Evolutionary conservation across 352 stramenopile genomes (phyloP).

Genomic region (Pythium dissimile): DNA sequence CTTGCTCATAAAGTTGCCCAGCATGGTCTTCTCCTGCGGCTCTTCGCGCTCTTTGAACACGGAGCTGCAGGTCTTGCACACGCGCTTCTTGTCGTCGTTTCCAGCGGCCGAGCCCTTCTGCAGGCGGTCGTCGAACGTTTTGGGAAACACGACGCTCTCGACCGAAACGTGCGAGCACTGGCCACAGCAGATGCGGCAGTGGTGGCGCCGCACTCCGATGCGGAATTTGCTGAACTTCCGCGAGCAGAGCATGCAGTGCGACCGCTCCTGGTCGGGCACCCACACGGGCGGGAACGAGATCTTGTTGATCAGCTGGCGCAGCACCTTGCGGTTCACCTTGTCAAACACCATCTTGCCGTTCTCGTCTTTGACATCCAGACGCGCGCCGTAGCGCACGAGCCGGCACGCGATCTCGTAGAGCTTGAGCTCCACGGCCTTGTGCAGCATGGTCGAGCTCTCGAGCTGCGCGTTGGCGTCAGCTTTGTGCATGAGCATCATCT

Average conservation of each 20-base stretch:
- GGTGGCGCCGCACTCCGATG: slow-evolving; percentile 70
- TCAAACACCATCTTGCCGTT: slow-evolving; percentile 81
- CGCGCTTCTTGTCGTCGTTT: slow-evolving; percentile 44
- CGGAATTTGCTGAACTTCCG: slow-evolving; percentile 64
- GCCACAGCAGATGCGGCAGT: slow-evolving; percentile 81
- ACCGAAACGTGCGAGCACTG: slow-evolving; percentile 74
- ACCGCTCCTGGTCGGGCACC: slow-evolving; percentile 68
- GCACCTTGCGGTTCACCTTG: slow-evolving; percentile 69
- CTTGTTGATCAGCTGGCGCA: slow-evolving; percentile 71
- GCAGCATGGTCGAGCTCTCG: slow-evolving; percentile 65
- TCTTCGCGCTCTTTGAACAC: slow-evolving; percentile 74
- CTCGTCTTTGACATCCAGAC: slow-evolving; percentile 72
- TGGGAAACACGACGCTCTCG: slow-evolving; percentile 65
- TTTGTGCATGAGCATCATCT: slow-evolving; percentile 79
- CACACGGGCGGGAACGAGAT: slow-evolving; percentile 81
- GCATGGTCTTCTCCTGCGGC: slow-evolving; percentile 45
- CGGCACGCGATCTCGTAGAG: slow-evolving; percentile 74
- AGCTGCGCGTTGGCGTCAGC: slow-evolving; percentile 64
- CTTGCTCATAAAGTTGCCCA: slow-evolving; percentile 52
- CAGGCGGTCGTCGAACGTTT: slow-evolving; percentile 45
- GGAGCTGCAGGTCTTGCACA: slow-evolving; percentile 71
- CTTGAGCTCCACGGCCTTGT: slow-evolving; percentile 67
- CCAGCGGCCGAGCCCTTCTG: slow-evolving; percentile 33
- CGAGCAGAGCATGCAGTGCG: slow-evolving; percentile 75
- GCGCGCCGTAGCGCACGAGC: slow-evolving; percentile 74